phyloP scores from a whole-genome alignment of 768 basidiomycete genomes.

The Trametes punicea region DNA sequence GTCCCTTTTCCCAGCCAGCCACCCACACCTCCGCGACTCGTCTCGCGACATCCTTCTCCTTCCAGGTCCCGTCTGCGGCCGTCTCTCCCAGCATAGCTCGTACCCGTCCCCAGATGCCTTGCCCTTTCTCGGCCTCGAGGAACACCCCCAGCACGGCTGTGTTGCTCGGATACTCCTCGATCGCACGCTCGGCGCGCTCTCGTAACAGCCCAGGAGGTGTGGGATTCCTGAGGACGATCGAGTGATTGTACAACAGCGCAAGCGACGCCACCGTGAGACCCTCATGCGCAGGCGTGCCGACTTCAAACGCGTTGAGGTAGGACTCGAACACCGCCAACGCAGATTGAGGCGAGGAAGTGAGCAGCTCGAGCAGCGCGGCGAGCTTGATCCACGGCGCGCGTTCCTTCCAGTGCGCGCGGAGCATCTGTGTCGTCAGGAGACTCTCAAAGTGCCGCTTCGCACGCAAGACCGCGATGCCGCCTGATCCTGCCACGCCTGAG shows the following conservation, averaged over 20 bases:
- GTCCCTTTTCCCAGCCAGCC: slow-evolving; percentile 71
- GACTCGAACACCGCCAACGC: slow-evolving; percentile 40
- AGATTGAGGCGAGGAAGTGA: slow-evolving; percentile 43
- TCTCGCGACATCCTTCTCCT: slow-evolving; percentile 55
- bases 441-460: slow-evolving; percentile 65
- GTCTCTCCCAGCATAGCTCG: slow-evolving; percentile 51
- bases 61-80: slow-evolving; percentile 31
- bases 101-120: slow-evolving; percentile 76
- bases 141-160: slow-evolving; percentile 71
- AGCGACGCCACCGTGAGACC: slow-evolving; percentile 55
- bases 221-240: slow-evolving; percentile 50
- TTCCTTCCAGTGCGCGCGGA: slow-evolving; percentile 46
- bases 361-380: slow-evolving; percentile 60
- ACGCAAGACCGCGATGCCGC: slow-evolving; percentile 55
- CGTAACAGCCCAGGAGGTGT: slow-evolving; percentile 57
- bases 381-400: slow-evolving; percentile 65
- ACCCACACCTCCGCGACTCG: slow-evolving; percentile 73
- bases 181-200: slow-evolving; percentile 50
- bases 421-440: slow-evolving; percentile 21
- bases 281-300: slow-evolving; percentile 39
- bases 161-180: slow-evolving; percentile 63
- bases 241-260: slow-evolving; percentile 59
- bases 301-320: slow-evolving; percentile 26
- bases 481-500: slow-evolving; percentile 48
- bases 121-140: slow-evolving; percentile 70